A percentile compares a stretch with the other conserved stretches of the same genome.
Evolutionary conservation across 2,329 filamentous ascomycete genomes (phyloP).

Genomic region (Trichoderma citrinoviride): DNA sequence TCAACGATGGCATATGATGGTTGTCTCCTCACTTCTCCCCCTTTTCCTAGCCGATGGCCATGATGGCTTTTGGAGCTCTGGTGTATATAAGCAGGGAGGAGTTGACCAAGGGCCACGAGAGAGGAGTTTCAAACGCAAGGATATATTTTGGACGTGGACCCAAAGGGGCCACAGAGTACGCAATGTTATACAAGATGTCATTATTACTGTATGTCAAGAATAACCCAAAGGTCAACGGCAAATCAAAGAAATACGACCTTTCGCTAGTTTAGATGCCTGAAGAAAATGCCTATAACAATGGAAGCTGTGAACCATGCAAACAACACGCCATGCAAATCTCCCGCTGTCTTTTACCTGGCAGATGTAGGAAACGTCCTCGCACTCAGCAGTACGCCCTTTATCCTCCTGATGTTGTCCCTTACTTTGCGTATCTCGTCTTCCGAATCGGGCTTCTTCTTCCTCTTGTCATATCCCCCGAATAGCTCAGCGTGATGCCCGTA

Average conservation of each 20-base stretch:
- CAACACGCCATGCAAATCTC: background rate
- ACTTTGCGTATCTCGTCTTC: constrained; percentile 71
- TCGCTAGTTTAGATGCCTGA: background rate
- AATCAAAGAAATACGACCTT: background rate
- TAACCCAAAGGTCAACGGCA: background rate
- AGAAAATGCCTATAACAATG: background rate
- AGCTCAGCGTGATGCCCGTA: constrained; percentile 43
- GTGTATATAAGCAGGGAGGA: background rate
- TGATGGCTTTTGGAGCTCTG: background rate
- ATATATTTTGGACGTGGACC: too few relatives aligned
- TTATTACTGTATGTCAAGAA: background rate
- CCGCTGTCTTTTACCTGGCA: constrained; percentile 29
- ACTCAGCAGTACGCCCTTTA: constrained; percentile 76
- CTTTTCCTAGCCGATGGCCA: background rate
- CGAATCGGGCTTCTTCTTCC: constrained; percentile 48
- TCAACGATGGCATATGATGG: too few relatives aligned
- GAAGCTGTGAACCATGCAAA: background rate
- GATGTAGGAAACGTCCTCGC: constrained; percentile 67
- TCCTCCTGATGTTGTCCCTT: constrained; percentile 71
- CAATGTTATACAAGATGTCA: background rate
- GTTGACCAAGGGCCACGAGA: background rate
- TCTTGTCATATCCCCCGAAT: constrained; percentile 40
- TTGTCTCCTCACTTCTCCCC: background rate
- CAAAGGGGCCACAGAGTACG: too few relatives aligned
- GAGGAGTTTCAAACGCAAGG: background rate